Conservation (phyloP, 257 asterid species). For the Salvia rosmarinus region DNA sequence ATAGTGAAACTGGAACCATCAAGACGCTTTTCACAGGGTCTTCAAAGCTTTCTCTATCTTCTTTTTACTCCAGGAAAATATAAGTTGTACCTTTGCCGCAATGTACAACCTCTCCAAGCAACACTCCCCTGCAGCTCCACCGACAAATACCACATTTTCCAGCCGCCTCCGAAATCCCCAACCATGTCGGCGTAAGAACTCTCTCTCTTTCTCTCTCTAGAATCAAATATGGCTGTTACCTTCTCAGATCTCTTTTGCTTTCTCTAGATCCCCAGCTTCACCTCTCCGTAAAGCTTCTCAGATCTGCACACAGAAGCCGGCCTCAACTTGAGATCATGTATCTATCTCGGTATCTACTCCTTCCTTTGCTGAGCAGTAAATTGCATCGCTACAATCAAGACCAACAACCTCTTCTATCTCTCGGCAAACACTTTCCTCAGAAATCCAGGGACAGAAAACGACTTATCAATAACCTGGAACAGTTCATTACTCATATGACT, state of each 20-base stretch:
- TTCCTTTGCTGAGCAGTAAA: too few relatives aligned
- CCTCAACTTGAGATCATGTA: too few relatives aligned
- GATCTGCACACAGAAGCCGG: too few relatives aligned
- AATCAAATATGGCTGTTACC: too few relatives aligned
- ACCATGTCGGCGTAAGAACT: constrained; percentile 43
- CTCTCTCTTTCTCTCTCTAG: not conserved
- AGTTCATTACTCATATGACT: constrained; percentile 19
- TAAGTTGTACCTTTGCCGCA: not conserved
- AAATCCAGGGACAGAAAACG: constrained; percentile 81
- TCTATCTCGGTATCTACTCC: too few relatives aligned
- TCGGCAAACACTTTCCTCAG: constrained; percentile 70
- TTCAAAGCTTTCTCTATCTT: too few relatives aligned
- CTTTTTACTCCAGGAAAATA: constrained; percentile 26
- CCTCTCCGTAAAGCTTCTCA: too few relatives aligned
- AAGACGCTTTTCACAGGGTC: constrained; percentile 54
- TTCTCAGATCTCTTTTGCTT: too few relatives aligned
- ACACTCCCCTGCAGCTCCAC: not conserved
- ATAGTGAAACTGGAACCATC: constrained; percentile 44
- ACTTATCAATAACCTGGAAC: constrained; percentile 36
- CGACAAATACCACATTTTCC: constrained; percentile 15
- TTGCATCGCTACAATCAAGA: too few relatives aligned
- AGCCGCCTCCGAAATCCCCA: not conserved
- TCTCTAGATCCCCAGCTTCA: too few relatives aligned
- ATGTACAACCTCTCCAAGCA: constrained; percentile 24
- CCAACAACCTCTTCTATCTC: constrained; percentile 64